phyloP scores from a whole-genome alignment of 441 rosid species.

The Euphorbia schlechtendalii region DNA sequence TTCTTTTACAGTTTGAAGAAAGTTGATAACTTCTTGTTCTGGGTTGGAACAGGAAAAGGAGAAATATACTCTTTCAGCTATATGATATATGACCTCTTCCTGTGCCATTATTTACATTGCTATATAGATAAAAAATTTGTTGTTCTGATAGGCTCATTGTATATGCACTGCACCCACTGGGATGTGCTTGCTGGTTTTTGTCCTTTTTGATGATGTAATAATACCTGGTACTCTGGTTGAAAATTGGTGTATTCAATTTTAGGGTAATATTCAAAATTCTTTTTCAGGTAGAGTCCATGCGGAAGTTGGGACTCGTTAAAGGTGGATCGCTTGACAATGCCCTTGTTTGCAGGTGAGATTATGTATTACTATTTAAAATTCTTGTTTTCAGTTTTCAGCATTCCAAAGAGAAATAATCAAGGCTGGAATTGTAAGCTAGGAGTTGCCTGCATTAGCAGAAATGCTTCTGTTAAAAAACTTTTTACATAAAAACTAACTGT shows the following conservation, averaged over 20 bases:
- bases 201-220: neutral
- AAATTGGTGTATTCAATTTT: neutral
- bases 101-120: neutral
- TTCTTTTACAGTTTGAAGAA: conserved; percentile 6
- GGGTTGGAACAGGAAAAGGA: neutral
- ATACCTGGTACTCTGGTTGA: neutral
- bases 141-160: neutral
- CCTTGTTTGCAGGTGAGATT: conserved; percentile 72
- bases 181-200: conserved; percentile 2
- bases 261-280: conserved; percentile 1
- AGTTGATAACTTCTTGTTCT: neutral
- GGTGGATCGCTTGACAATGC: conserved; percentile 84
- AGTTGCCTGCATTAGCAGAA: neutral
- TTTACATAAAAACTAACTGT: neutral
- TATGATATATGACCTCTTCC: neutral
- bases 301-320: conserved; percentile 60
- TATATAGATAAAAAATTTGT: neutral
- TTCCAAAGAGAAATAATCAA: neutral
- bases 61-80: neutral
- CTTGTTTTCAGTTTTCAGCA: too few species aligned
- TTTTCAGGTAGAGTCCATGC: conserved; percentile 68
- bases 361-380: neutral
- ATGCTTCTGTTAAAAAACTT: neutral
- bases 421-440: neutral
- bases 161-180: neutral